phyloP scores from a whole-genome alignment of 352 stramenopile genomes.

The Globisporangium nodosum region DNA sequence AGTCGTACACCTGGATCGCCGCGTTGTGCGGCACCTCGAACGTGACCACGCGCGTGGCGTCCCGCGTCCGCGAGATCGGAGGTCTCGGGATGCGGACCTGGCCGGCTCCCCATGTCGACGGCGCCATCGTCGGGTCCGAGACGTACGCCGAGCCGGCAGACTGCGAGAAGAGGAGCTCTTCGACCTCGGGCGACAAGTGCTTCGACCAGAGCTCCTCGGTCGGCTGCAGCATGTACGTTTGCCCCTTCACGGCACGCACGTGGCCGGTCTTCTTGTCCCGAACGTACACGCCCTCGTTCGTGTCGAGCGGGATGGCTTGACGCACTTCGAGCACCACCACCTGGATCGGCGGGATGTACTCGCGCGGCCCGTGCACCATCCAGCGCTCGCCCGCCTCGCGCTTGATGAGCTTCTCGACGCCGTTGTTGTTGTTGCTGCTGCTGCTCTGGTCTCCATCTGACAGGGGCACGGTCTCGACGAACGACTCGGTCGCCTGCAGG shows the following conservation, averaged over 20 bases:
- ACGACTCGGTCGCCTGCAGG: conserved; percentile 61
- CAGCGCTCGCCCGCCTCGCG: conserved; percentile 66
- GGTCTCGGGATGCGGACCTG: not conserved
- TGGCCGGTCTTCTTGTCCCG: conserved; percentile 72
- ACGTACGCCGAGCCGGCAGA: conserved; percentile 55
- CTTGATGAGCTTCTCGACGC: conserved; percentile 25
- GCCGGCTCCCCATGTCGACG: not conserved
- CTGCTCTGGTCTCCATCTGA: not conserved
- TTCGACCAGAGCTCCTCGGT: conserved; percentile 77
- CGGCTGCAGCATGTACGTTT: conserved; percentile 81
- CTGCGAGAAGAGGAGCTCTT: conserved; percentile 57
- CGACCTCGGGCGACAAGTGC: conserved; percentile 50
- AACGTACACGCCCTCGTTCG: conserved; percentile 78
- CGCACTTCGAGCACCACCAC: conserved; percentile 75
- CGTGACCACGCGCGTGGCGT: conserved; percentile 62
- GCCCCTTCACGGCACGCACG: conserved; percentile 61
- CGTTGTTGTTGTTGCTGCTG: conserved; percentile 16
- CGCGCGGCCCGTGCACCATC: conserved; percentile 75
- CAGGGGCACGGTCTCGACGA: conserved; percentile 34
- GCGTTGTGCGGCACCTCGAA: conserved; percentile 82
- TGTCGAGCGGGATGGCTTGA: conserved; percentile 68
- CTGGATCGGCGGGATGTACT: conserved; percentile 77
- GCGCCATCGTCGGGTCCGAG: conserved; percentile 27
- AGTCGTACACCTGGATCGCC: conserved; percentile 81
- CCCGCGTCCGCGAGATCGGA: conserved; percentile 18